Evolutionary conservation across 2,329 filamentous ascomycete species (phyloP), one percentile per base, ranked within the genome.

Genomic region (Talaromyces sp.): DNA sequence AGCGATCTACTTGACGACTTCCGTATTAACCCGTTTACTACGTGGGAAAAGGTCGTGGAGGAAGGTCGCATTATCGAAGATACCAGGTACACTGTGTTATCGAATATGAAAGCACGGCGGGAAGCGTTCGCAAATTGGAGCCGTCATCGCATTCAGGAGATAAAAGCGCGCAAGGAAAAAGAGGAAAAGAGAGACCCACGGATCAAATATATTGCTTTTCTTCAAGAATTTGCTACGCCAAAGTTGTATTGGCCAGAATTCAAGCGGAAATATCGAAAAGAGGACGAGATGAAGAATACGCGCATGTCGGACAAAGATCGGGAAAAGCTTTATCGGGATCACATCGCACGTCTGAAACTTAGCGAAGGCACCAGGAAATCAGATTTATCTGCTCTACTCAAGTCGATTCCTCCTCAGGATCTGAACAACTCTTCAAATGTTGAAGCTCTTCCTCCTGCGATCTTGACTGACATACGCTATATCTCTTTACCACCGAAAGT

Each of bases 241-340:
- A 98, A 97, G 79, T 84, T 99, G 1, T 99, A 96, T 82, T 99
- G 95, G 95, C 90, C 92, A 0, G 95, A 99, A 75, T 99, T 99
- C 79, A 92, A 91, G 72, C 85, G 95, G 38, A 99, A 97, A 75
- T 95, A 88, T 78, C 90, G 90, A 69, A 93, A 90, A 69, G 93
- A 96, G 69, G 78, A 86, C 0, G 85, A 89, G 61, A 93, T 99
- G 90, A 81, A 76, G 64, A 78, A 80, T 62, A 71, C 72, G 5
- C 73, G 79, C 19, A 68, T 83, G 51, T 75, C 76, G 25, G 81
- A 83, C 67, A 83, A 80, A 68, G 81, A 83, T 61, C 76, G 80
- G 5, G 81, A 83, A 68, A 83, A 82, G 67, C 73, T 77, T 67
- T 83, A 83, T 68, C 77, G 81, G 4, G 81, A 83, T 19, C 75